Evolutionary conservation across 176 grass and related monocot species (phyloP).

Genomic region (Aechmea fasciata): DNA sequence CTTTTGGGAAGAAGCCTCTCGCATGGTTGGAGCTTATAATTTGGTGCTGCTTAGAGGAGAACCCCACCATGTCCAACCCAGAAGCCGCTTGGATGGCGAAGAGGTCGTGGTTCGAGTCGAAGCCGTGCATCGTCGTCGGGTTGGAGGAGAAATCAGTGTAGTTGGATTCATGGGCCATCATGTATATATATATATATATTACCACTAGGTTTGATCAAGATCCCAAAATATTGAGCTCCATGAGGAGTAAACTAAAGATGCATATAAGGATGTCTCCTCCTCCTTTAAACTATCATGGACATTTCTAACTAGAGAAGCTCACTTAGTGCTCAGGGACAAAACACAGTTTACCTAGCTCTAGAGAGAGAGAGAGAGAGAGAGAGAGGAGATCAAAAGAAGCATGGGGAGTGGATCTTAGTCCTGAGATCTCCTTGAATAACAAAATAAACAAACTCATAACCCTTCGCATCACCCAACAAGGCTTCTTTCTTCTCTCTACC

Average conservation of each 20-base stretch:
- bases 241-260: not conserved
- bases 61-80: slow-evolving; percentile 2
- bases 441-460: no score
- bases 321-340: not conserved
- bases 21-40: not conserved
- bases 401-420: slow-evolving; percentile 1
- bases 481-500: no score
- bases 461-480: no score
- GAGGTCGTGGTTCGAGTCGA: not conserved
- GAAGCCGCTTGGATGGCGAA: not conserved
- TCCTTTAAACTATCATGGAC: not conserved
- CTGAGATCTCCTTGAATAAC: not conserved
- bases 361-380: not conserved
- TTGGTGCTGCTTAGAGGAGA: slow-evolving; percentile 6
- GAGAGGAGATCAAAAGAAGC: not conserved
- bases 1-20: slow-evolving; percentile 1
- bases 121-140: slow-evolving; percentile 3
- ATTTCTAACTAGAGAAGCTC: not conserved
- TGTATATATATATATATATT: not conserved
- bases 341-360: no score
- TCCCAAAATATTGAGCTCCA: not conserved
- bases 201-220: not conserved
- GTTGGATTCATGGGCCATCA: slow-evolving; percentile 9
- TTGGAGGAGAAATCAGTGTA: not conserved
- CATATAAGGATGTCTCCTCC: not conserved